Evolutionary conservation across 1,284 basidiomycete species (phyloP).

Genomic region (Wallemia ichthyophaga): DNA sequence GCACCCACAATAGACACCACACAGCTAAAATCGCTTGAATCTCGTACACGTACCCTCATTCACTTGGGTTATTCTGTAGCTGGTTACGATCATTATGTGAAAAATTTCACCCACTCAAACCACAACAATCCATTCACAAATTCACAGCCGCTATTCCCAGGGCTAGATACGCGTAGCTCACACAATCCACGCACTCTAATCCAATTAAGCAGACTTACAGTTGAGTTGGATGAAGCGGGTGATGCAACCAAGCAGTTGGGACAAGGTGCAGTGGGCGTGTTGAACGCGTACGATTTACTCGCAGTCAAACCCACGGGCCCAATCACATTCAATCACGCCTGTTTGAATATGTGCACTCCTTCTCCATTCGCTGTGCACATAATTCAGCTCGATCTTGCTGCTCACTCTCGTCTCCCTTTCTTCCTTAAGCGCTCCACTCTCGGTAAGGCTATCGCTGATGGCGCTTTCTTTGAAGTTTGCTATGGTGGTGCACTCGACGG

Average conservation of each 20-base stretch:
- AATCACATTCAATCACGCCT: constrained; percentile 39
- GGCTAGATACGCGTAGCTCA: not conserved
- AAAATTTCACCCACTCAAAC: not conserved
- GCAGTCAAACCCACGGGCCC: constrained; percentile 39
- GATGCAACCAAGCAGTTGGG: not conserved
- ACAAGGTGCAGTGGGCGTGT: constrained; percentile 20
- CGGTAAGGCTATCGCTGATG: constrained; percentile 47
- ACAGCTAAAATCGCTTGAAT: not conserved
- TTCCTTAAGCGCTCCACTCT: constrained; percentile 51
- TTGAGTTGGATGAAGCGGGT: not conserved
- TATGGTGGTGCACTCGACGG: constrained; percentile 40
- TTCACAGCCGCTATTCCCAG: not conserved
- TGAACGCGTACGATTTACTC: constrained; percentile 40
- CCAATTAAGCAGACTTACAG: not conserved
- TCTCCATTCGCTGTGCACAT: constrained; percentile 50
- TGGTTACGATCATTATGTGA: not conserved
- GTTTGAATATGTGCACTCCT: constrained; percentile 46
- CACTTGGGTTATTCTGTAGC: not conserved
- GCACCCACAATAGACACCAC: not conserved
- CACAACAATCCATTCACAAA: not conserved
- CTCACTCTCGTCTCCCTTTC: constrained; percentile 42
- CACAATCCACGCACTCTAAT: not conserved
- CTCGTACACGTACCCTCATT: not conserved
- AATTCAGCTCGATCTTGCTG: constrained; percentile 41
- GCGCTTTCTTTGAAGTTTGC: constrained; percentile 48